Evolutionary conservation across 2,329 filamentous ascomycete genomes (phyloP).

Genomic region (Ascochyta koolunga): DNA sequence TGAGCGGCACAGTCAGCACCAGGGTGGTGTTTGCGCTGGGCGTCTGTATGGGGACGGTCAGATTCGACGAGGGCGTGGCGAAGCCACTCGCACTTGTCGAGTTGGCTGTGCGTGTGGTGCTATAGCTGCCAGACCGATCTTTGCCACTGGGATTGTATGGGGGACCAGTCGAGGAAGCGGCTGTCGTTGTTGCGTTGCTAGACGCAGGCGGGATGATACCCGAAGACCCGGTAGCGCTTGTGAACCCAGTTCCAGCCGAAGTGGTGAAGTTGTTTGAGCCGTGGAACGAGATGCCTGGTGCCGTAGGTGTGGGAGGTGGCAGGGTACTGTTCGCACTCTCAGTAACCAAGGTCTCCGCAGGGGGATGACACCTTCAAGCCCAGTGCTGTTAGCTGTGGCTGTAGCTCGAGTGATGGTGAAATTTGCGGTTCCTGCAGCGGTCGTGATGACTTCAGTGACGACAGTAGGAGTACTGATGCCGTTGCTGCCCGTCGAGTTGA

Average conservation of each 20-base stretch:
- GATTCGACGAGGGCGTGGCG: conserved; percentile 1
- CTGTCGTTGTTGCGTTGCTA: not conserved
- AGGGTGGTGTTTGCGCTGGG: conserved; percentile 1
- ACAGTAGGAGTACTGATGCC: conserved; percentile 12
- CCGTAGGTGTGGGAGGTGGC: not conserved
- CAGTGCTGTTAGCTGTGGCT: conserved; percentile 16
- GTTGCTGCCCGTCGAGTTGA: conserved; percentile 11
- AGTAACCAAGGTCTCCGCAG: not conserved
- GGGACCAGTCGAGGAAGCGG: not conserved
- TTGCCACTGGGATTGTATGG: not conserved
- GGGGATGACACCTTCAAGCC: conserved; percentile 16
- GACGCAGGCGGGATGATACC: conserved; percentile 5
- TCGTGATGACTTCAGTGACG: conserved; percentile 9
- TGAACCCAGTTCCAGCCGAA: not conserved
- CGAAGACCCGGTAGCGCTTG: not conserved
- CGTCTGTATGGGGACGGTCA: not conserved
- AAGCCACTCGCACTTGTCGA: conserved; percentile 17
- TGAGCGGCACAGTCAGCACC: not conserved
- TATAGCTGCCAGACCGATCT: not conserved
- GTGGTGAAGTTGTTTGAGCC: conserved; percentile 18
- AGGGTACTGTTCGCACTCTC: conserved; percentile 7
- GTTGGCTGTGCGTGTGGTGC: conserved; percentile 2
- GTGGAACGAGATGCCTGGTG: not conserved
- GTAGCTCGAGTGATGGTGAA: conserved; percentile 3
- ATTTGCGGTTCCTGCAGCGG: conserved; percentile 6